Base-by-base conservation (phyloP, 345 rosid genomes). In the Hibiscus trionum region DNA sequence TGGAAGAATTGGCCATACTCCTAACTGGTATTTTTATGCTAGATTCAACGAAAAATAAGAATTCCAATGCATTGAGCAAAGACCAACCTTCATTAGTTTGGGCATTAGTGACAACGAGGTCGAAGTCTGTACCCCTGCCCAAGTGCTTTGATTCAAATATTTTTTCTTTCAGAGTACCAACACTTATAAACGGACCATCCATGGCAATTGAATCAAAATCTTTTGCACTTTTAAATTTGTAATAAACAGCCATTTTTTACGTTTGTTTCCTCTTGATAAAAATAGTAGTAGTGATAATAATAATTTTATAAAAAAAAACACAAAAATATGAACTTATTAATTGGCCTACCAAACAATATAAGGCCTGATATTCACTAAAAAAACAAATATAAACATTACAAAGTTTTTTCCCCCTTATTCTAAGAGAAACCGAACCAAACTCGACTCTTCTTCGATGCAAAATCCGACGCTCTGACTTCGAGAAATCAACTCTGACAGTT, bases 221-320 rank as follows among this genome's bases (percentile, higher is more conserved):
- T 92, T 84, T 87, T 68, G 99, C 99, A 88, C 99, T 95, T 93
- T 95, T 95, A 85, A 95, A 95, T 85, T 95, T 95, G 88, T 92
- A 95, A 88, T 93, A 93, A 46, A 95, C 97, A 77, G 99, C 97
- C 99, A 95, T 95, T 75, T 73, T 46, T 72, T 42, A 73, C 33
- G 6, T 73, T 72, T 74, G 8, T 72, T 69, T 75, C 9, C 8
- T 52, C 17, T n/a, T 67, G 37, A 61, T 12, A 47, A 74, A 9
- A 57, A 24, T 55, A 76, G 70, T 33, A 70, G 60, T 72, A 62
- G 21, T 33, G 47, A 57, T 57, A 14, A 9, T 5, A 57, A 74
- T 39, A 39, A 6, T 39, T 39, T 39, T 39, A 70, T 61, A 75
- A 58, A 78, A 26, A 71, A 31, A 44, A 35, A 10, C 15, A 4